These are phyloP conservation scores for Penstemon davidsonii DNA, from an alignment of 257 asterid genomes.

Conservation along the genomic window DNA sequence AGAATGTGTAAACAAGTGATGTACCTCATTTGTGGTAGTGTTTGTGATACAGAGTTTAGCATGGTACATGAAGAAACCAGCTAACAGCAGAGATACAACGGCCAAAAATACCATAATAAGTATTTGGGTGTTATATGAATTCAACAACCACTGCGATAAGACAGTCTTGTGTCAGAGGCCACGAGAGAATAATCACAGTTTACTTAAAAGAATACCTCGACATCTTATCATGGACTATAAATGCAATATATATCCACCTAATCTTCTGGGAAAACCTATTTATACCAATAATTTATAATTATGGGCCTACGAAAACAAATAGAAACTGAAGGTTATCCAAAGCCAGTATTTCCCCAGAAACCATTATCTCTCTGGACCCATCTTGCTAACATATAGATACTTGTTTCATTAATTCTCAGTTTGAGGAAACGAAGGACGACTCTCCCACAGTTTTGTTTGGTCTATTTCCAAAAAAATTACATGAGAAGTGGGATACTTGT, in stretches of 20 bases:
- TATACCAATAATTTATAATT: slow-evolving; percentile 4
- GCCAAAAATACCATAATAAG: slow-evolving; percentile 85
- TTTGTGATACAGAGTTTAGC: slow-evolving; percentile 84
- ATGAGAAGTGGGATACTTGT: neutral
- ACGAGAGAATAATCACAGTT: slow-evolving; percentile 21
- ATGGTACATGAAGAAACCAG: slow-evolving; percentile 90
- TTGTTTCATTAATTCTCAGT: neutral
- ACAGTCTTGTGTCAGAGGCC: slow-evolving; percentile 30
- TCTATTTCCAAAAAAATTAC: slow-evolving; percentile 4
- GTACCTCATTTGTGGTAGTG: slow-evolving; percentile 96
- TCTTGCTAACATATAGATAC: neutral
- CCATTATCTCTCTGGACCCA: slow-evolving; percentile 14
- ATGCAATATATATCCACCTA: slow-evolving; percentile 7
- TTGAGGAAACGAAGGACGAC: neutral
- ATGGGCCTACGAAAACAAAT: neutral
- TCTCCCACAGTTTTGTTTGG: neutral
- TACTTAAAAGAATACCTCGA: neutral
- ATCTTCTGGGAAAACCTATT: neutral
- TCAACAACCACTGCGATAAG: slow-evolving; percentile 84
- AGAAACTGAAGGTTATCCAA: neutral
- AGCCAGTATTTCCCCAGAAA: neutral
- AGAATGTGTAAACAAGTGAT: slow-evolving; percentile 8
- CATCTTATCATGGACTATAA: slow-evolving; percentile 11
- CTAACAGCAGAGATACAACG: slow-evolving; percentile 67
- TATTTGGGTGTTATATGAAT: slow-evolving; percentile 80